Percentiles rank a stretch among this genome's conserved stretches.
Evolutionary conservation across 2,329 filamentous ascomycete species (phyloP).

Genomic region (Penicillium sp.): DNA sequence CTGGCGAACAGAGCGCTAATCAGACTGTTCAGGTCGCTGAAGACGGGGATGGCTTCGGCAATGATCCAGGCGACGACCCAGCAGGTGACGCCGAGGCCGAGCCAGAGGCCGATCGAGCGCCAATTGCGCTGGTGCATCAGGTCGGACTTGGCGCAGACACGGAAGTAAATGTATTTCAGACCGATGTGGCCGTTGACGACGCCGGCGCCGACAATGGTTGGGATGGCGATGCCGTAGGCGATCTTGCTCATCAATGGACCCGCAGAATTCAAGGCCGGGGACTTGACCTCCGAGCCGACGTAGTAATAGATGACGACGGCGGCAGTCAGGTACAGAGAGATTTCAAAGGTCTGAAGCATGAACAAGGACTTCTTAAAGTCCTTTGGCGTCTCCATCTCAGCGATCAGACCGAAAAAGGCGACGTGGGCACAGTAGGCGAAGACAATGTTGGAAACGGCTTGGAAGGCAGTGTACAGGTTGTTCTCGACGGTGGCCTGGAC

Average conservation of each 20-base stretch:
- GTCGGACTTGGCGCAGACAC: constrained; percentile 55
- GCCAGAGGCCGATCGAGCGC: constrained; percentile 54
- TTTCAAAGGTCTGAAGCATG: constrained; percentile 56
- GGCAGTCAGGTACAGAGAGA: constrained; percentile 57
- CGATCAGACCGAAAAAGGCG: constrained; percentile 62
- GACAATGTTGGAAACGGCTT: constrained; percentile 62
- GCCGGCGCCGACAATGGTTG: constrained; percentile 64
- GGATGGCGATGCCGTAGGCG: constrained; percentile 62
- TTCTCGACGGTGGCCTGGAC: constrained; percentile 38
- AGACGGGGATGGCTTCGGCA: constrained; percentile 63
- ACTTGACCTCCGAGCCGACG: constrained; percentile 55
- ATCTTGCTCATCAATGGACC: constrained; percentile 53
- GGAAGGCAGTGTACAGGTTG: constrained; percentile 53
- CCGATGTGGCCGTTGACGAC: constrained; percentile 65
- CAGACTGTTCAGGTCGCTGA: constrained; percentile 59
- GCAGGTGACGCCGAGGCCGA: constrained; percentile 50
- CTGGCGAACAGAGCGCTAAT: constrained; percentile 38
- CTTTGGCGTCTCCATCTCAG: constrained; percentile 56
- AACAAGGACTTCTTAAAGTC: constrained; percentile 59
- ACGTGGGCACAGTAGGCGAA: constrained; percentile 65
- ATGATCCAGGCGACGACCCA: constrained; percentile 62
- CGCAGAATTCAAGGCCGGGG: constrained; percentile 61
- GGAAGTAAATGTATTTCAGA: constrained; percentile 59
- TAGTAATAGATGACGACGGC: constrained; percentile 64
- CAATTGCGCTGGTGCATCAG: constrained; percentile 47